Evolutionary conservation across 768 basidiomycete genomes (phyloP), one percentile per base, ranked within the genome.

Genomic region (Lactifluus rugatus): DNA sequence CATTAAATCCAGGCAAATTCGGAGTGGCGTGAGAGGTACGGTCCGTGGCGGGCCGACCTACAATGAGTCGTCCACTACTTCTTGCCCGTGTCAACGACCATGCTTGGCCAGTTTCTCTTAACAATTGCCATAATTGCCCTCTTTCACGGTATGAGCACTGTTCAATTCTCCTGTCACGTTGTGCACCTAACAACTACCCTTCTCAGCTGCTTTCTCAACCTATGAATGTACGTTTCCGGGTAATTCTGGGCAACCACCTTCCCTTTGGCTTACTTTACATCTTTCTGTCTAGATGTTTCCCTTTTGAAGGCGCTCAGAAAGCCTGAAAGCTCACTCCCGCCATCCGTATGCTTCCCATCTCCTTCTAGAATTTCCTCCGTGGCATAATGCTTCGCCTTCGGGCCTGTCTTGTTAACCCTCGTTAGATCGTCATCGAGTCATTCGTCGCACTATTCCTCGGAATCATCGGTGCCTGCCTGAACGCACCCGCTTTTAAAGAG

Each of bases 241-340:
- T 21, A 28, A 14, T 42, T 48, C 17, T 31, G 16, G 4, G 17
- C 16, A 3, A n/a, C 31, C 13, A 14, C 34, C 1, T 41, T 23
- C 19, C 47, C 28, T 28, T 23, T 26, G 34, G 36, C 45, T 48
- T 16, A 54, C 31, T 4, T 19, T 47, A 55, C 53, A 47, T 44
- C 56, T 23, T 57, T 46, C 52, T 32, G 14, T 54, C 21, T 57
- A 92, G 89, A 92, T 68, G 71, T 89, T 50, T 87, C 88, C 13
- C 81, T 81, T 62, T 67, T 89, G 63, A 92, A 91, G 66, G 85
- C 86, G 16, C 76, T 89, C 42, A 87, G 84, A 57, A 71, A 79
- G 53, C 86, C 84, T 28, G 85, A 88, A 67, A 82, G 80, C 13
- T 70, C 76, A 14, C 71, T 90, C 13, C 89, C 89, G 14, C 65